A percentile compares a stretch with the other conserved stretches of the same genome.
Evolutionary conservation across 768 basidiomycete species (phyloP).

Genomic region (Psilocybe sp.): DNA sequence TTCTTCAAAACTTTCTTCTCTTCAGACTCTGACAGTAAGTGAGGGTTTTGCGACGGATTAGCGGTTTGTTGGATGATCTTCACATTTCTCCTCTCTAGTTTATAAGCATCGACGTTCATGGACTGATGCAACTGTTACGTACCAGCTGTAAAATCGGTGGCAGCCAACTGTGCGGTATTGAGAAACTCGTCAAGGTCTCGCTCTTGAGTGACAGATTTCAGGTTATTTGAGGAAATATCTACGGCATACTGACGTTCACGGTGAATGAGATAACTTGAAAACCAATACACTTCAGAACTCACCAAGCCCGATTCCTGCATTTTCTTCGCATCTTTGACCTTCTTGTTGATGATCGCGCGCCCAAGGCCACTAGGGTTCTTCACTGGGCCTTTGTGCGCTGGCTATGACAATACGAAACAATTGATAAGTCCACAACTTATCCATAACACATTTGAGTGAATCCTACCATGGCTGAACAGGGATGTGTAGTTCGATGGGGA

Average conservation of each 20-base stretch:
- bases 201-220: constrained; percentile 95
- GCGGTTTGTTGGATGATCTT: constrained; percentile 68
- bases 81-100: constrained; percentile 71
- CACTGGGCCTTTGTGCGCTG: constrained; percentile 61
- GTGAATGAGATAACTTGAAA: constrained; percentile 7
- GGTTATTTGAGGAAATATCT: constrained; percentile 60
- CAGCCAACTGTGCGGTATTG: constrained; percentile 91
- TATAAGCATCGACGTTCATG: constrained; percentile 5
- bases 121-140: constrained; percentile 15
- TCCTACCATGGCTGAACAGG: constrained; percentile 11
- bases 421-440: not conserved
- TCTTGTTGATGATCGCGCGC: constrained; percentile 91
- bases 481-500: not conserved
- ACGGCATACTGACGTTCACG: constrained; percentile 61
- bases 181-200: constrained; percentile 94
- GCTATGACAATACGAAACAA: not conserved
- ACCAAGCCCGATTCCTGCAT: constrained; percentile 67
- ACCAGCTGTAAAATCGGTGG: constrained; percentile 96
- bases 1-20: constrained; percentile 72
- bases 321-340: constrained; percentile 70
- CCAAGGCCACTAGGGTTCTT: constrained; percentile 83
- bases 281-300: constrained; percentile 21
- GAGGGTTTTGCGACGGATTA: constrained; percentile 69
- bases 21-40: constrained; percentile 79
- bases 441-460: not conserved